Evolutionary conservation across 2,329 filamentous ascomycete genomes (phyloP).

Genomic region (Hortaea werneckii): DNA sequence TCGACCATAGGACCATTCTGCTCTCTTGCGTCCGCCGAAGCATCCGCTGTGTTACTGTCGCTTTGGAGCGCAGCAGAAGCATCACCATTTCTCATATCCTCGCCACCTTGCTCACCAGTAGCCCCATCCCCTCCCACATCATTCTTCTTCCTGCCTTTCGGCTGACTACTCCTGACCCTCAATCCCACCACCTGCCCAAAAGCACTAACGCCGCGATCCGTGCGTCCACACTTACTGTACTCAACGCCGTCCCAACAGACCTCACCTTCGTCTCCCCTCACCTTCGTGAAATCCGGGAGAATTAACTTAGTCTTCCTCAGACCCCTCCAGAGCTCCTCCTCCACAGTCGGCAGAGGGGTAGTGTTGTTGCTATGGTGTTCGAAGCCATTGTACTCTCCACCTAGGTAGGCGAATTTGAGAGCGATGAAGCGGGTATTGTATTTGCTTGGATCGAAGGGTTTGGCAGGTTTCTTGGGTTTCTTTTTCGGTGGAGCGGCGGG

Average conservation of each 20-base stretch:
- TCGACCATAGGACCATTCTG: not conserved
- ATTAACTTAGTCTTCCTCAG: conserved; percentile 74
- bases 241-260: conserved; percentile 76
- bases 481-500: conserved; percentile 10
- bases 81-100: conserved; percentile 7
- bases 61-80: not conserved
- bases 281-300: conserved; percentile 44
- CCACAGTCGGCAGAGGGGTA: conserved; percentile 67
- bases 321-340: conserved; percentile 90
- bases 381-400: conserved; percentile 83
- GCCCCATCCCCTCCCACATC: conserved; percentile 3
- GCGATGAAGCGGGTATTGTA: conserved; percentile 80
- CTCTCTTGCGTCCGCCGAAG: not conserved
- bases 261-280: conserved; percentile 31
- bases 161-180: conserved; percentile 68
- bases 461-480: conserved; percentile 33
- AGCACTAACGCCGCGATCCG: conserved; percentile 85
- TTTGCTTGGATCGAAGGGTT: conserved; percentile 61
- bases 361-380: conserved; percentile 68
- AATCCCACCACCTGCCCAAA: conserved; percentile 92
- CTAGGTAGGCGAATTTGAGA: conserved; percentile 87
- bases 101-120: conserved; percentile 5
- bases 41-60: conserved; percentile 3
- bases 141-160: conserved; percentile 25
- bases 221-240: conserved; percentile 91